Base-by-base conservation (phyloP, 164 flowering plant genomes). In the Vitis rotundifolia region DNA sequence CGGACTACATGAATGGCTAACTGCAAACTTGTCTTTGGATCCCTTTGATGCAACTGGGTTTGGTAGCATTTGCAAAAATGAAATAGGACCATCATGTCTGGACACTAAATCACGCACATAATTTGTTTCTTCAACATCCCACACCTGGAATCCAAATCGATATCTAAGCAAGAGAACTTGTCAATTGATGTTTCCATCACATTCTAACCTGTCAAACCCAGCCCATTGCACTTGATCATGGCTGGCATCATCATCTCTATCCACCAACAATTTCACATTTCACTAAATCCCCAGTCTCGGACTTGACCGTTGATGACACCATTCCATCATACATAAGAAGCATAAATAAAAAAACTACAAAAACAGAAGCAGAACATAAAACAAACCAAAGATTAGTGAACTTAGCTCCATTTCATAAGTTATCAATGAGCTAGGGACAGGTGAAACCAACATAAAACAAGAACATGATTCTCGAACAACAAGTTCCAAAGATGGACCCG, bases 211-310 rank as follows among this genome's bases (percentile, higher is more conserved):
- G 83, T 92, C 95, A 80, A 90, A 92, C 6, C 91, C 93, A 76
- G 97, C 92, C 95, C 97, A 92, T 13, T 59, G 77, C 28, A 90
- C 98, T 90, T 85, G 91, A 86, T 88, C 90, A 69, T 73, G 78
- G 63, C 61, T 49, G 31, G 78, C 68, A 61, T 82, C 93, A 64
- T 63, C 81, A 19, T 79, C 91, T 69, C 86, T 82, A 61, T 91
- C 94, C 68, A 79, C 94, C n/a, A n/a, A n/a, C n/a, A n/a, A n/a
- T n/a, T n/a, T n/a, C n/a, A n/a, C n/a, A n/a, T n/a, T n/a, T n/a
- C n/a, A n/a, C n/a, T n/a, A n/a, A n/a, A n/a, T n/a, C n/a, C n/a
- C n/a, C n/a, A n/a, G n/a, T n/a, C n/a, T n/a, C n/a, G n/a, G n/a
- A n/a, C n/a, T n/a, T n/a, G n/a, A n/a, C n/a, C n/a, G n/a, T n/a